Conservation (phyloP, 805 yeast genomes). For the Vanderwaltozyma polyspora region DNA sequence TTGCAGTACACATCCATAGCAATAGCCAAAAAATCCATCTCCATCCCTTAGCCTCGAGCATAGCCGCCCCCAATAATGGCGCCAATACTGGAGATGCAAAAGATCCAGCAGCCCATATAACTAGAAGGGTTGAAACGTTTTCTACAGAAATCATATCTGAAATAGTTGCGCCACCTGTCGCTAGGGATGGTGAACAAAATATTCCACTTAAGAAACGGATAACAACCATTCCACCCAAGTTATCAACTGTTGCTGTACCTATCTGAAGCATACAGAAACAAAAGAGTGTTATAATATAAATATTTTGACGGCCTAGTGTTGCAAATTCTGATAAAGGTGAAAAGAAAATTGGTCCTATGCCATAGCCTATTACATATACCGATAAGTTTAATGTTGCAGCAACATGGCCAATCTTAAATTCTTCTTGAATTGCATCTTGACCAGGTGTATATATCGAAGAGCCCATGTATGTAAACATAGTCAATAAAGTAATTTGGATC, state of each 20-base stretch:
- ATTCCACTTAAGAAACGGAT: slow-evolving; percentile 45
- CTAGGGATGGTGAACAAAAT: slow-evolving; percentile 44
- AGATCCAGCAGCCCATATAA: slow-evolving; percentile 43
- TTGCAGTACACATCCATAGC: slow-evolving; percentile 31
- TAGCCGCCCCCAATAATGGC: slow-evolving; percentile 44
- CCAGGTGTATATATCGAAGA: slow-evolving; percentile 48
- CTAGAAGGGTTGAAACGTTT: slow-evolving; percentile 36
- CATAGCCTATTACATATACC: slow-evolving; percentile 49
- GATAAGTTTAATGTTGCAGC: slow-evolving; percentile 42
- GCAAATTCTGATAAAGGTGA: slow-evolving; percentile 51
- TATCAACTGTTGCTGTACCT: slow-evolving; percentile 41
- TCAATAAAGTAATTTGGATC: slow-evolving; percentile 32
- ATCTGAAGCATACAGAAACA: slow-evolving; percentile 42
- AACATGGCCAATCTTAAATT: slow-evolving; percentile 35
- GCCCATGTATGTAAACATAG: slow-evolving; percentile 44
- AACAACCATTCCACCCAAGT: slow-evolving; percentile 40
- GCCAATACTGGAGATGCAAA: slow-evolving; percentile 46
- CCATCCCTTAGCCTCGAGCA: slow-evolving; percentile 38
- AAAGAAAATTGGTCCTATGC: slow-evolving; percentile 47
- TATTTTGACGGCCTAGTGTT: slow-evolving; percentile 39
- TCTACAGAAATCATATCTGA: slow-evolving; percentile 38
- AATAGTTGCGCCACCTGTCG: slow-evolving; percentile 49
- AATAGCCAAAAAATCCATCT: slow-evolving; percentile 46
- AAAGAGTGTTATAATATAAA: slow-evolving; percentile 37
- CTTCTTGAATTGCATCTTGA: slow-evolving; percentile 31